Base-by-base conservation (phyloP, 805 yeast species). In the Metschnikowia hibisci region DNA sequence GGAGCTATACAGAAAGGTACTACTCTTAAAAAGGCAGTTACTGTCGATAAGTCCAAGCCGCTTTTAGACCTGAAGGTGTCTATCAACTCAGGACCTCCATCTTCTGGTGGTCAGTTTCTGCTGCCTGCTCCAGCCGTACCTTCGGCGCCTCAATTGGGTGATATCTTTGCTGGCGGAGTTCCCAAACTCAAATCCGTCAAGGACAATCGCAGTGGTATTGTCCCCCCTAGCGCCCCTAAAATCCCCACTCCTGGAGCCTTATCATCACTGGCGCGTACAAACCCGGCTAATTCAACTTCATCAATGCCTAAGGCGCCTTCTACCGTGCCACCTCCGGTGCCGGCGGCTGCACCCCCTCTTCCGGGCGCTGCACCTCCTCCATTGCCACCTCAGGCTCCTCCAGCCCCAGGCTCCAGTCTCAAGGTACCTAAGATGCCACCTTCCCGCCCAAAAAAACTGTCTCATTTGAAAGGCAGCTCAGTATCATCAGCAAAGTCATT, bases 1-100 rank as follows among this genome's bases (percentile, higher is more conserved):
- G 87, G 93, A 25, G 95, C 87, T 60, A 91, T 91, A 51, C 78
- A 88, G 55, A 84, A 85, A 46, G 76, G 75, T 3, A 57, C 66
- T 45, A 57, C 48, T 34, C 55, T 71, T 53, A 71, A 70, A 53
- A 70, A 71, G 44, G 69, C 73, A 1, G 64, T 62, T 36, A 71
- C 75, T 1, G 69, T 70, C 15, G 76, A 71, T 50, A 71, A 69
- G 45, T 68, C 74, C 10, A 62, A 48, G 77, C 97, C 48, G 66
- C 76, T 64, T 82, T 78, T 70, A 65, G 96, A 66, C 15, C 34
- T 39, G 26, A 47, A 46, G 32, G 18, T 44, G 5, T 28, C 51
- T 7, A 34, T 39, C 5, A 18, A 32, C 12, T 33, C 49, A 3
- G 50, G 64, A 2, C 51, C 69, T 11, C 47, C 56, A 7, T 14